A percentile compares a stretch with the other conserved stretches of the same genome.
phyloP scores from a whole-genome alignment of 1,139 yeast genomes.

The Yamadazyma oceani region DNA sequence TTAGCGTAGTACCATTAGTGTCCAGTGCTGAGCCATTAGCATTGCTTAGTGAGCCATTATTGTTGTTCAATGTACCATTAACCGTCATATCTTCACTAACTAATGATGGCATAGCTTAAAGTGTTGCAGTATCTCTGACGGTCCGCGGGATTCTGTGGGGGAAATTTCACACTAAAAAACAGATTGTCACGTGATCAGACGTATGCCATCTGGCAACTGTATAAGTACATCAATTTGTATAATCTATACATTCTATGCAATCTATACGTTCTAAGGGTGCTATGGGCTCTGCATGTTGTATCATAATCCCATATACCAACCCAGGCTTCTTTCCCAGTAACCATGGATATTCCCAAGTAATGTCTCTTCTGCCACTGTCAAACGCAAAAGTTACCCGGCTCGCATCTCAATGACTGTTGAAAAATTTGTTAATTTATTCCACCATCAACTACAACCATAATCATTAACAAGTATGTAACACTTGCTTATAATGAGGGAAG shows the following conservation, averaged over 20 bases:
- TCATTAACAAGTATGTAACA: slow-evolving; percentile 1
- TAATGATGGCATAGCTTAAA: not conserved
- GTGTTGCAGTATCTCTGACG: not conserved
- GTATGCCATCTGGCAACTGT: no score
- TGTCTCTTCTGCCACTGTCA: no score
- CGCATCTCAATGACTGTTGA: slow-evolving; percentile 2
- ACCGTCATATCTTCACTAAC: not conserved
- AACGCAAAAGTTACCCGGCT: no score
- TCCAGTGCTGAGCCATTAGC: not conserved
- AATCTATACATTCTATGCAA: no score
- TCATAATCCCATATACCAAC: no score
- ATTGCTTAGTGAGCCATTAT: not conserved
- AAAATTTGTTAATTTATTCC: not conserved
- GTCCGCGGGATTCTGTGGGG: slow-evolving; percentile 4
- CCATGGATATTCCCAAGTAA: no score
- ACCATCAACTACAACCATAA: not conserved
- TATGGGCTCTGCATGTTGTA: no score
- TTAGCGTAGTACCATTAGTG: not conserved
- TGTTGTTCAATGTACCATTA: no score
- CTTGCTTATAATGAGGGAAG: not conserved
- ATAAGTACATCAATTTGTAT: no score
- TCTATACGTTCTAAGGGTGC: no score
- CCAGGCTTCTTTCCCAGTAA: no score
- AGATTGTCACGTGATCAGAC: not conserved
- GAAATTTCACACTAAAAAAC: no score